These are phyloP conservation scores for Ogataea paradorogensis DNA, from an alignment of 805 yeast species.

Conservation along the genomic window DNA sequence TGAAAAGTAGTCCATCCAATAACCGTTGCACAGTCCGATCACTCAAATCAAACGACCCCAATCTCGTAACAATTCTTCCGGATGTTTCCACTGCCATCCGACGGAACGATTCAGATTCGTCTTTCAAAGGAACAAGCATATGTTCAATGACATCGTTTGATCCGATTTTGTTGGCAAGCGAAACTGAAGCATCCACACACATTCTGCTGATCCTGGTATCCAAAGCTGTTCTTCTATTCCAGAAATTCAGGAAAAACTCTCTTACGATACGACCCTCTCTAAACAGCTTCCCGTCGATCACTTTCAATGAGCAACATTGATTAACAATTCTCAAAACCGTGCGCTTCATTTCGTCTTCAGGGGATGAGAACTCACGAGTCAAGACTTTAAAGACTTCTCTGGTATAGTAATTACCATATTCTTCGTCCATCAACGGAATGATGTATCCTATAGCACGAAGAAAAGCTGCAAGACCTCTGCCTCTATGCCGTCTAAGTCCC, in stretches of 20 bases:
- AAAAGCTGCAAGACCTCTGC: slow-evolving; percentile 72
- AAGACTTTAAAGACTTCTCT: slow-evolving; percentile 67
- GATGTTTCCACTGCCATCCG: slow-evolving; percentile 75
- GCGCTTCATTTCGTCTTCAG: slow-evolving; percentile 84
- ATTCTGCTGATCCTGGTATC: slow-evolving; percentile 55
- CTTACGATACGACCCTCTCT: slow-evolving; percentile 48
- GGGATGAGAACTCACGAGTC: slow-evolving; percentile 68
- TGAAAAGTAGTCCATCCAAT: slow-evolving; percentile 75
- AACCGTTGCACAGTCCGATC: slow-evolving; percentile 58
- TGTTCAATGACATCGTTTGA: slow-evolving; percentile 55
- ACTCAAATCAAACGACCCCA: slow-evolving; percentile 60
- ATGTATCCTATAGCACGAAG: slow-evolving; percentile 74
- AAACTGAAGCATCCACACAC: slow-evolving; percentile 71
- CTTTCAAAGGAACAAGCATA: slow-evolving; percentile 61
- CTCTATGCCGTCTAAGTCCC: slow-evolving; percentile 75
- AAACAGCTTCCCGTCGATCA: slow-evolving; percentile 50
- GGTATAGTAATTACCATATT: slow-evolving; percentile 75
- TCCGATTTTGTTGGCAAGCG: slow-evolving; percentile 67
- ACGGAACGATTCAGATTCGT: slow-evolving; percentile 78
- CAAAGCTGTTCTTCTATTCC: slow-evolving; percentile 80
- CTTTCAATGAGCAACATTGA: slow-evolving; percentile 60
- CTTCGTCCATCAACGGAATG: slow-evolving; percentile 84
- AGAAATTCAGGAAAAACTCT: slow-evolving; percentile 66
- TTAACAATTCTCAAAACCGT: slow-evolving; percentile 68
- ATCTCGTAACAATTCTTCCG: slow-evolving; percentile 46